phyloP scores from a whole-genome alignment of 75 land plant species.

The Larix kaempferi region DNA sequence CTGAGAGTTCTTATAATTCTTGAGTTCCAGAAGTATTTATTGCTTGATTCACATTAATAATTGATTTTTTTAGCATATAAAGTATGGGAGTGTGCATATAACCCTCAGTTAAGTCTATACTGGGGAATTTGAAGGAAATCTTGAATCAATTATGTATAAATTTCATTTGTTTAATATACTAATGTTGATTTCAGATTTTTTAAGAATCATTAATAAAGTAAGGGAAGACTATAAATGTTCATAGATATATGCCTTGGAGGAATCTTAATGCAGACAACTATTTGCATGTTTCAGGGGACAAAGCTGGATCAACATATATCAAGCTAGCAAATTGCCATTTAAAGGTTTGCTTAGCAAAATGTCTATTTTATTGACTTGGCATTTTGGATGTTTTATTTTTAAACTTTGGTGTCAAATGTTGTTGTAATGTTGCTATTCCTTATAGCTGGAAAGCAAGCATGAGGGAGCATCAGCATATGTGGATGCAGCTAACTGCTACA shows the following conservation, averaged over 20 bases:
- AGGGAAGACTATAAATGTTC: not conserved
- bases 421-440: not conserved
- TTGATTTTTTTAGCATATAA: not conserved
- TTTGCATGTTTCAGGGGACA: constrained; percentile 59
- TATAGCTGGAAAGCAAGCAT: constrained; percentile 86
- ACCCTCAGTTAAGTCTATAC: not conserved
- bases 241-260: not conserved
- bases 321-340: constrained; percentile 78
- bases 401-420: not conserved
- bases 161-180: not conserved
- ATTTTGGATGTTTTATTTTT: not conserved
- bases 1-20: not conserved
- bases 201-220: not conserved
- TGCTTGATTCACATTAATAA: no score
- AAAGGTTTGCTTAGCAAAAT: constrained; percentile 42
- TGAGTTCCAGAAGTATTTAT: no score
- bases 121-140: not conserved
- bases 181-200: not conserved
- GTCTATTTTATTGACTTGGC: not conserved
- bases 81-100: not conserved
- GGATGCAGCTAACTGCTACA: constrained; percentile 80
- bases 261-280: not conserved
- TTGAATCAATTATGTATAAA: not conserved
- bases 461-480: constrained; percentile 76
- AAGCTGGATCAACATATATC: constrained; percentile 66